Base-by-base conservation (phyloP, 2,329 filamentous ascomycete species). In the Neonectria hederae region DNA sequence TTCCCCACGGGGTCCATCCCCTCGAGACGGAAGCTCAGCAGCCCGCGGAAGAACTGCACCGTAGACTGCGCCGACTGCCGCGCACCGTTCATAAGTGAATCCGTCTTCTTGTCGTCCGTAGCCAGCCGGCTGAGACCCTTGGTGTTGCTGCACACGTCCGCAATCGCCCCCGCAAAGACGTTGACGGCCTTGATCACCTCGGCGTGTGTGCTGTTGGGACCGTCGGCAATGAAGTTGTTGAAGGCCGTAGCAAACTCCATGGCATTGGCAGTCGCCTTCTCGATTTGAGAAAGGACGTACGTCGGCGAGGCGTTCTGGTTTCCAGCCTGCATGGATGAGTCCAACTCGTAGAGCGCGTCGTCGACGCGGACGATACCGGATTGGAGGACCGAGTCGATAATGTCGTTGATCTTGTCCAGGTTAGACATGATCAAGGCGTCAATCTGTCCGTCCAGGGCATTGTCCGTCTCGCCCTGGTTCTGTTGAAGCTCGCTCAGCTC, bases 201-300 rank as follows among this genome's bases (percentile, higher is more conserved):
- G 2, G 92, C 88, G 75, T 97, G 93, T 10, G 90, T 90, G 76
- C 92, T 93, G 78, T 94, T 97, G 5, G 95, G 94, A 0, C 96
- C 96, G 76, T 99, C 96, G 8, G 95, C 96, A 73, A 99, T 97
- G 79, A 97, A 98, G 80, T 97, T 97, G 83, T 97, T 99, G 85
- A 98, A 99, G 0, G 96, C 91, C 0, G 95, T 98, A 1, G 95
- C 96, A 79, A 99, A 99, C 77, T 99, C 96, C 79, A 97, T 98
- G 13, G 96, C 93, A 69, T 90, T 97, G 10, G 94, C 89, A 8
- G 94, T 96, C 0, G 96, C 94, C 83, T 98, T 99, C 77, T 99
- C 96, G 63, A 98, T 94, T 78, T 98, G 95, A 2, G 95, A 98
- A 54, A 99, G 85, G 13, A 99, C 94, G 76, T 97, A 98, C 1